phyloP scores from a whole-genome alignment of 1,284 basidiomycete species.

The Cutaneotrichosporon dermatis region DNA sequence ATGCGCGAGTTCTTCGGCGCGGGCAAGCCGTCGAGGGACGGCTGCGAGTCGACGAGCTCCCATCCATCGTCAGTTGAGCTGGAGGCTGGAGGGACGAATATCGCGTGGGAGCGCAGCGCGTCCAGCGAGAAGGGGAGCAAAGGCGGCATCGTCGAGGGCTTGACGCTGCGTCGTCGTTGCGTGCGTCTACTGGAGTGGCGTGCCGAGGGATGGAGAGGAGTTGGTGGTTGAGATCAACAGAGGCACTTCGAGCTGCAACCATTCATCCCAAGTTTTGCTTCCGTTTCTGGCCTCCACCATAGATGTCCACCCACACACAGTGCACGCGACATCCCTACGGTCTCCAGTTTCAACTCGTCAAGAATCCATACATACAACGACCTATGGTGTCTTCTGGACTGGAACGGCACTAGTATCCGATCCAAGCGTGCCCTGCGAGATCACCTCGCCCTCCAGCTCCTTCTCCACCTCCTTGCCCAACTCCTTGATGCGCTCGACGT shows the following conservation, averaged over 20 bases:
- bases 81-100: constrained; percentile 34
- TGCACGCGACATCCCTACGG: too few species aligned
- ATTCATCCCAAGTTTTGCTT: neutral
- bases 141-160: constrained; percentile 7
- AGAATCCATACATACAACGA: too few species aligned
- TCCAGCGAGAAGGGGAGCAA: constrained; percentile 32
- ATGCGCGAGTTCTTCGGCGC: constrained; percentile 50
- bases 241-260: neutral
- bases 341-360: too few species aligned
- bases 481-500: constrained; percentile 54
- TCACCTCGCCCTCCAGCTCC: constrained; percentile 52
- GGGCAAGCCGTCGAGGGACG: constrained; percentile 9
- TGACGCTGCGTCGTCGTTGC: neutral
- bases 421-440: constrained; percentile 50
- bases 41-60: constrained; percentile 35
- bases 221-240: too few species aligned
- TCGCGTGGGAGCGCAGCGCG: constrained; percentile 35
- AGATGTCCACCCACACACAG: neutral
- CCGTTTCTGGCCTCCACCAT: neutral
- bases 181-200: too few species aligned
- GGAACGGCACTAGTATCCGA: neutral
- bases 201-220: too few species aligned
- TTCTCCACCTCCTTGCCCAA: constrained; percentile 61
- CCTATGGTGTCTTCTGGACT: neutral
- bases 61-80: constrained; percentile 27